Conservation (phyloP, 2,329 filamentous ascomycete genomes). For the Sporothrix dimorphospora region DNA sequence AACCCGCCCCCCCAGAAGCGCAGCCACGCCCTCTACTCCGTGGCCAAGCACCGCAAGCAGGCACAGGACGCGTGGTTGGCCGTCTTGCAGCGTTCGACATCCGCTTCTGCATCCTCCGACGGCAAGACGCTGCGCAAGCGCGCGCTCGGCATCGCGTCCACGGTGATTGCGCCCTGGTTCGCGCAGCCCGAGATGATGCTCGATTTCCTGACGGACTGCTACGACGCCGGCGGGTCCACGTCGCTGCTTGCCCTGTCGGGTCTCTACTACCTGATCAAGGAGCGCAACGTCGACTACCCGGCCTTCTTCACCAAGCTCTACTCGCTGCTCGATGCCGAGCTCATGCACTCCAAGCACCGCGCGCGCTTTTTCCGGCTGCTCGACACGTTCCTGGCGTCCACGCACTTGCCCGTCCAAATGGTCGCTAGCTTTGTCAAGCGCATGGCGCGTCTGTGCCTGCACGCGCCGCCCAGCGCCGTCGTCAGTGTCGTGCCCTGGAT, state of each 20-base stretch:
- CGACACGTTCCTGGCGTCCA: constrained; percentile 86
- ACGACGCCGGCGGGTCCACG: constrained; percentile 81
- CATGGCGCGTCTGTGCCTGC: constrained; percentile 80
- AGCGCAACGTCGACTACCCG: constrained; percentile 94
- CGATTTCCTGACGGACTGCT: constrained; percentile 96
- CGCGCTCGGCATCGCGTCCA: constrained; percentile 74
- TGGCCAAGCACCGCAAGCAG: constrained; percentile 73
- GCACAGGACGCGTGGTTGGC: constrained; percentile 88
- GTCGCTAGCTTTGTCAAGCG: constrained; percentile 97
- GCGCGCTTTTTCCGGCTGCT: constrained; percentile 91
- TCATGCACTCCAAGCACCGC: constrained; percentile 92
- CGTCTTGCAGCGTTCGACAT: constrained; percentile 67
- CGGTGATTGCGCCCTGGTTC: constrained; percentile 87
- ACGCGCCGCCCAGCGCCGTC: constrained; percentile 85
- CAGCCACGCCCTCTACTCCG: constrained; percentile 66
- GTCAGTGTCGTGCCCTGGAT: constrained; percentile 90
- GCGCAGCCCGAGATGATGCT: constrained; percentile 84
- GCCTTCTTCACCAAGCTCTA: constrained; percentile 94
- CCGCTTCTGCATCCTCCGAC: constrained; percentile 45
- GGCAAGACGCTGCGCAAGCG: constrained; percentile 76
- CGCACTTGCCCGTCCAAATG: constrained; percentile 86
- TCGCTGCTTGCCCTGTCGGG: constrained; percentile 88
- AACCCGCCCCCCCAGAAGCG: constrained; percentile 64
- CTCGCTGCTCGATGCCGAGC: constrained; percentile 80
- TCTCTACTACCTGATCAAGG: constrained; percentile 90